Evolutionary conservation across 1,139 yeast genomes (phyloP).

Genomic region (Lodderomyces metapsilosis): DNA sequence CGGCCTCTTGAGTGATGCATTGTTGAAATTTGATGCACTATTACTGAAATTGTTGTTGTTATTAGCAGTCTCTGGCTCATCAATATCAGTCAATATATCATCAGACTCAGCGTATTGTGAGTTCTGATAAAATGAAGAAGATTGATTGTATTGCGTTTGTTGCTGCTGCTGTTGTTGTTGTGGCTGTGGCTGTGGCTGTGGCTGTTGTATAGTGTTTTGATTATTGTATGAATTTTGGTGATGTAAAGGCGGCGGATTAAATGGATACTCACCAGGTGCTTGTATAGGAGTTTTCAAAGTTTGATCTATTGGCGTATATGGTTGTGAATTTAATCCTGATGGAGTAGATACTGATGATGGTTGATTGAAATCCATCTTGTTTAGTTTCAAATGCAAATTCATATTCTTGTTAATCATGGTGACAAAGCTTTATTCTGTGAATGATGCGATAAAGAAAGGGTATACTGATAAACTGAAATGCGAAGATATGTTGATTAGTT

Average conservation of each 20-base stretch:
- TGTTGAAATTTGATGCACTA: neutral
- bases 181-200: conserved; percentile 9
- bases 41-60: neutral
- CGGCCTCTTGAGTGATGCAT: neutral
- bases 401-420: conserved; percentile 25
- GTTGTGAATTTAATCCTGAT: conserved; percentile 29
- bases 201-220: conserved; percentile 12
- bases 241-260: conserved; percentile 6
- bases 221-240: conserved; percentile 5
- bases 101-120: conserved; percentile 41
- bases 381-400: conserved; percentile 21
- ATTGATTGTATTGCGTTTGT: conserved; percentile 1
- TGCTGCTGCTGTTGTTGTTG: conserved; percentile 11
- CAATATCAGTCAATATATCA: conserved; percentile 42
- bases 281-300: conserved; percentile 44
- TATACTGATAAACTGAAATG: neutral
- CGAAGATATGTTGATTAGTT: too few species aligned
- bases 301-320: conserved; percentile 49
- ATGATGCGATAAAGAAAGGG: neutral
- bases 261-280: conserved; percentile 17
- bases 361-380: conserved; percentile 26
- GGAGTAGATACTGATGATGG: conserved; percentile 20
- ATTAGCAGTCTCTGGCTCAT: conserved; percentile 41
- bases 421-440: neutral
- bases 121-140: conserved; percentile 25